Evolutionary conservation across 768 basidiomycete genomes (phyloP), one percentile per base, ranked within the genome.

Genomic region (Strobilomyces dryophilus): DNA sequence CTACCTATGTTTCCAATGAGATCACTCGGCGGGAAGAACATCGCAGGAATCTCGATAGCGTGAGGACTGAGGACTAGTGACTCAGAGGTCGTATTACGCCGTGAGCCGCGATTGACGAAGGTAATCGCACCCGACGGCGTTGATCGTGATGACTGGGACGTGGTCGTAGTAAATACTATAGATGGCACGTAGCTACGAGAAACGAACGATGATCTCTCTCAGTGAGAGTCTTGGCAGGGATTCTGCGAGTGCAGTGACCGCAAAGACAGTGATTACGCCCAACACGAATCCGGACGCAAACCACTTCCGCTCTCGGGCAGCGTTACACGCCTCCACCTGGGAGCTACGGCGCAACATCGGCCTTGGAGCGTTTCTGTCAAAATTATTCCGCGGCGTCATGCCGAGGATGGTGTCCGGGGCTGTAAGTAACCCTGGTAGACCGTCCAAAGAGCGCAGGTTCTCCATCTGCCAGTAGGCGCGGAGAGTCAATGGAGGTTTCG

Each of bases 381-480:
- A 70, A n/a, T 53, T 24, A 26, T 31, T 58, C 42, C 46, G 54
- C 0, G 58, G 62, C 0, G 48, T 18, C 46, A 45, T 32, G 9
- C n/a, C 24, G 9, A 57, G 53, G 7, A 60, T 37, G 10, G 59
- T 55, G 2, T 60, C 65, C 17, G 67, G 67, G 1, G 58, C 68
- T 5, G 59, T 63, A 9, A 56, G 43, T 45, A 85, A 56, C 1
- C 76, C 84, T 2, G 81, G 77, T 1, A 87, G 71, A 4, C 84
- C 84, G 54, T 86, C 83, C 47, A 86, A 62, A 50, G 82, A 84
- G 18, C 58, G 66, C 41, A 61, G n/a, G 61, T 86, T 87, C 40
- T 73, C 64, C 18, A 56, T 51, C 14, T 61, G 60, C 83, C 84
- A 87, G 64, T 83, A 84, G 7, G 65, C 60, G 58, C 70, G 77